Evolutionary conservation across 1,284 basidiomycete species (phyloP).

Genomic region (Cyathus pygmaeus): DNA sequence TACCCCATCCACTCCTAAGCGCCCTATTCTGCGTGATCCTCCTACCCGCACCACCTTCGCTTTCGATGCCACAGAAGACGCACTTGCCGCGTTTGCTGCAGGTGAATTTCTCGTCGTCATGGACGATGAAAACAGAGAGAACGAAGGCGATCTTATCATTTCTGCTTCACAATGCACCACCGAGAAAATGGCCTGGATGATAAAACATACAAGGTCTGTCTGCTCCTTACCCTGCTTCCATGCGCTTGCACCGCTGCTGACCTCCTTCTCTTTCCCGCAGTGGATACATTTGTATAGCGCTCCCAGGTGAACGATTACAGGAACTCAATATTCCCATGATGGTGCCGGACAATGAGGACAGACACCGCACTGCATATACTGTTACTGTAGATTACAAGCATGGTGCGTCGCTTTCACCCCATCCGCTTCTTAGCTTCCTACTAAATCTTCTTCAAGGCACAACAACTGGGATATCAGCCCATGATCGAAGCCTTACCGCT

Average conservation of each 20-base stretch:
- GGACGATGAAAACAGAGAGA: slow-evolving; percentile 94
- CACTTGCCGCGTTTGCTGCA: slow-evolving; percentile 78
- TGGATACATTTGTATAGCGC: slow-evolving; percentile 93
- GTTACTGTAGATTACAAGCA: slow-evolving; percentile 94
- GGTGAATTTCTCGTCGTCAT: slow-evolving; percentile 96
- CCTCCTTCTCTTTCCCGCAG: slow-evolving; percentile 51
- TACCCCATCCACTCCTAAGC: slow-evolving; percentile 28
- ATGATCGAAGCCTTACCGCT: slow-evolving; percentile 91
- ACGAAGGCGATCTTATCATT: slow-evolving; percentile 94
- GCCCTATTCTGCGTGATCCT: slow-evolving; percentile 36
- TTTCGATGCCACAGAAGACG: slow-evolving; percentile 82
- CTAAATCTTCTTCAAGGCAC: slow-evolving; percentile 64
- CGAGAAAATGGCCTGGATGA: slow-evolving; percentile 99
- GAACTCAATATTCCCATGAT: slow-evolving; percentile 94
- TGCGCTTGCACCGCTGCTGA: slow-evolving; percentile 20
- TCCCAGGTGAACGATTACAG: slow-evolving; percentile 81
- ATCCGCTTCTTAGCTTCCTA: slow-evolving; percentile 2
- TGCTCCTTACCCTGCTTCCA: slow-evolving; percentile 14
- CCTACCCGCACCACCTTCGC: slow-evolving; percentile 51
- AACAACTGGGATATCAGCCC: slow-evolving; percentile 96
- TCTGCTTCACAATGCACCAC: slow-evolving; percentile 86
- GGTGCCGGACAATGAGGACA: slow-evolving; percentile 91
- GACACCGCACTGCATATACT: slow-evolving; percentile 96
- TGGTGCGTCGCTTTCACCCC: slow-evolving; percentile 56
- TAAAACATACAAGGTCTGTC: slow-evolving; percentile 90